Conservation (phyloP, 768 basidiomycete genomes). For the Calocybe gangraenosa region DNA sequence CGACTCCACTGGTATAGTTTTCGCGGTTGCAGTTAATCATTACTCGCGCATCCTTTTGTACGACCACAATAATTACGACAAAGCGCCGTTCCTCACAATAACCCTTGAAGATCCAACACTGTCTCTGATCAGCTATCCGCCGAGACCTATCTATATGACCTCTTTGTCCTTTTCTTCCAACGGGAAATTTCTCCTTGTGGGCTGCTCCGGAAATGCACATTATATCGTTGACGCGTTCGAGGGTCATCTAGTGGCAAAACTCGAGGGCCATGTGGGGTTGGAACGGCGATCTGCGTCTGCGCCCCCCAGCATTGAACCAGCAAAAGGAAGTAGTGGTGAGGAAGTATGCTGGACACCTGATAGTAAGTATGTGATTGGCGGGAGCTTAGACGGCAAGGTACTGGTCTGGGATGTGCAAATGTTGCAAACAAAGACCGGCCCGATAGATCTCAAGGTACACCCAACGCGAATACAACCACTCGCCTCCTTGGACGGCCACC, state of each 20-base stretch:
- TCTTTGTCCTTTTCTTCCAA: conserved; percentile 88
- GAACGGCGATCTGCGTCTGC: conserved; percentile 59
- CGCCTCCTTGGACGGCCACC: conserved; percentile 67
- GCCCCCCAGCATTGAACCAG: conserved; percentile 57
- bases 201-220: conserved; percentile 90
- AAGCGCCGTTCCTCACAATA: conserved; percentile 85
- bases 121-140: conserved; percentile 73
- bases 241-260: conserved; percentile 75
- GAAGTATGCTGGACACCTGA: conserved; percentile 95
- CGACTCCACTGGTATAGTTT: conserved; percentile 77
- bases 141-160: conserved; percentile 86
- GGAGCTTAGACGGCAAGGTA: conserved; percentile 83
- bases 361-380: conserved; percentile 84
- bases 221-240: conserved; percentile 92
- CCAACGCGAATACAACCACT: conserved; percentile 42
- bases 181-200: conserved; percentile 86
- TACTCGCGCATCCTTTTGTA: conserved; percentile 83
- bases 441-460: conserved; percentile 50
- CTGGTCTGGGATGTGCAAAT: conserved; percentile 81
- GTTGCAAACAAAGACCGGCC: conserved; percentile 47
- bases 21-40: conserved; percentile 82
- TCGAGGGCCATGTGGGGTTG: conserved; percentile 81
- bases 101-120: conserved; percentile 80
- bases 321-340: conserved; percentile 83
- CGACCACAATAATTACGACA: conserved; percentile 84